Evolutionary conservation across 192 early-diverging fungal genomes (phyloP).

Genomic region (Entomortierella lignicola): DNA sequence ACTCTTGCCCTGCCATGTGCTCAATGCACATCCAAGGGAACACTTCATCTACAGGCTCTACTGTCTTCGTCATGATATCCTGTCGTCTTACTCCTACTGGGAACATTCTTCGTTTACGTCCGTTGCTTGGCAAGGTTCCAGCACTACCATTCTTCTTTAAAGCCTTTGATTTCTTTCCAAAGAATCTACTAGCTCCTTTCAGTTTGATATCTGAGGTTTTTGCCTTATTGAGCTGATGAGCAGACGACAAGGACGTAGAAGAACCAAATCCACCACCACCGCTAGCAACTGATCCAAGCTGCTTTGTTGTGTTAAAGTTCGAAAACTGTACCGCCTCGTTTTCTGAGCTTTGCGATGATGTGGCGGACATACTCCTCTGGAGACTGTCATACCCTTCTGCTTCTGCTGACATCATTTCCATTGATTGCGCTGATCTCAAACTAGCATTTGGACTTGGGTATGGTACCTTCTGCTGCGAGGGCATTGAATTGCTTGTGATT

Average conservation of each 20-base stretch:
- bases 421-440: conserved; percentile 5
- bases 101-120: conserved; percentile 25
- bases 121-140: conserved; percentile 2
- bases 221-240: not conserved
- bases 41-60: conserved; percentile 46
- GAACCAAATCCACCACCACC: conserved; percentile 50
- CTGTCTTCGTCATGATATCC: conserved; percentile 50
- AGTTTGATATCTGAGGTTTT: not conserved
- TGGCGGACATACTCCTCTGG: conserved; percentile 36
- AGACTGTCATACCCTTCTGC: conserved; percentile 8
- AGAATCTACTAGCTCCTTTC: conserved; percentile 7
- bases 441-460: conserved; percentile 7
- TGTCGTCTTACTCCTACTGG: conserved; percentile 33
- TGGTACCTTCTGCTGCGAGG: not conserved
- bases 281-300: conserved; percentile 32
- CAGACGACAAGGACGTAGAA: conserved; percentile 17
- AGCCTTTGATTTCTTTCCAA: conserved; percentile 22
- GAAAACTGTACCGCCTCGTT: conserved; percentile 1
- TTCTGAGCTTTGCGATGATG: conserved; percentile 6
- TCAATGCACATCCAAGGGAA: conserved; percentile 55
- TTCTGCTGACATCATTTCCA: not conserved
- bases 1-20: conserved; percentile 53
- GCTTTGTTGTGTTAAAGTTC: conserved; percentile 3
- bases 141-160: not conserved
- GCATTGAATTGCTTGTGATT: conserved; percentile 14